These are phyloP conservation scores for Tylopilus intermedius DNA, from an alignment of 768 basidiomycete genomes.

Conservation along the genomic window DNA sequence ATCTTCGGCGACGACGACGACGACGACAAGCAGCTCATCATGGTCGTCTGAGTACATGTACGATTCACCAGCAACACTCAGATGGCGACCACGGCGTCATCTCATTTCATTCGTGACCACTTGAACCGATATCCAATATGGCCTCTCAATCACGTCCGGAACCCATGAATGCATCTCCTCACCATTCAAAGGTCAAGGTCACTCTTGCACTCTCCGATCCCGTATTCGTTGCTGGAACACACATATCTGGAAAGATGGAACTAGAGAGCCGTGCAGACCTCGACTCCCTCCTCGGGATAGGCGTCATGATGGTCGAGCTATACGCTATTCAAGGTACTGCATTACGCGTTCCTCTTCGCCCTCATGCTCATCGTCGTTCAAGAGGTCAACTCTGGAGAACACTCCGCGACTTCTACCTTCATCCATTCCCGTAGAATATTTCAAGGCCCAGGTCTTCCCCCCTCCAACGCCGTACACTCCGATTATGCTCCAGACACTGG, in stretches of 20 bases:
- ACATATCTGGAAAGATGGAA: slow-evolving; percentile 71
- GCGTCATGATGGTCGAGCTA: slow-evolving; percentile 73
- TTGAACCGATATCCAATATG: slow-evolving; percentile 14
- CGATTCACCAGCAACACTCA: neutral
- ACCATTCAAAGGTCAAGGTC: slow-evolving; percentile 76
- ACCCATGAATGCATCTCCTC: slow-evolving; percentile 79
- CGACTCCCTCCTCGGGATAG: slow-evolving; percentile 60
- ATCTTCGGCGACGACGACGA: neutral
- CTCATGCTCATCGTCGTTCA: slow-evolving; percentile 6
- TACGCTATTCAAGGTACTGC: slow-evolving; percentile 62
- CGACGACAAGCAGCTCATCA: slow-evolving; percentile 9
- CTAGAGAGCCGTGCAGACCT: slow-evolving; percentile 72
- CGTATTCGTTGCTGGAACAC: slow-evolving; percentile 60
- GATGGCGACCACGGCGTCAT: slow-evolving; percentile 12
- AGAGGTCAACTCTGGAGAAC: slow-evolving; percentile 76
- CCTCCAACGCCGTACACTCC: slow-evolving; percentile 75
- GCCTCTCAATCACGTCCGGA: slow-evolving; percentile 37
- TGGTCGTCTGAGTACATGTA: slow-evolving; percentile 18
- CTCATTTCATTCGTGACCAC: slow-evolving; percentile 3
- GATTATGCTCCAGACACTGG: slow-evolving; percentile 46
- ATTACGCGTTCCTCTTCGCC: neutral
- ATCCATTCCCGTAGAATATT: slow-evolving; percentile 66
- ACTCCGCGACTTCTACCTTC: slow-evolving; percentile 76
- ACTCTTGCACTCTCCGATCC: slow-evolving; percentile 55
- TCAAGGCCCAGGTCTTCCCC: slow-evolving; percentile 77